These are phyloP conservation scores for Ogataea thermomethanolica DNA, from an alignment of 805 yeast genomes.

Conservation along the genomic window DNA sequence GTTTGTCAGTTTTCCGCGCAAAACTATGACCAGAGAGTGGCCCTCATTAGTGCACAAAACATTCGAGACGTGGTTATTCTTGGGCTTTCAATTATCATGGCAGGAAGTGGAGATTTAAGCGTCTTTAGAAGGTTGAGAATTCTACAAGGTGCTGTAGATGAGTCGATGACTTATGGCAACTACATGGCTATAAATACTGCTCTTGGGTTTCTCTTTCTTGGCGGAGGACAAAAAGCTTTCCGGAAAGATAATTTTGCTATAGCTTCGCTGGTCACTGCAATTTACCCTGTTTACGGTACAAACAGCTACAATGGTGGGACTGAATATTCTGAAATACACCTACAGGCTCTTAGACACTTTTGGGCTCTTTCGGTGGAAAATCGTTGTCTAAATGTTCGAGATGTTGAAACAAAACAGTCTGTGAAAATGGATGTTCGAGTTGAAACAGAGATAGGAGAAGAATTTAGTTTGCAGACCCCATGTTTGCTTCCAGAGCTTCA, in stretches of 20 bases:
- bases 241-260: slow-evolving; percentile 57
- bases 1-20: slow-evolving; percentile 40
- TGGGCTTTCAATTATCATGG: slow-evolving; percentile 71
- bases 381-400: slow-evolving; percentile 74
- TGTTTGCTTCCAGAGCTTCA: slow-evolving; percentile 62
- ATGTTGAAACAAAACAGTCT: slow-evolving; percentile 58
- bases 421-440: slow-evolving; percentile 42
- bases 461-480: slow-evolving; percentile 48
- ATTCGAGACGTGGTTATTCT: slow-evolving; percentile 59
- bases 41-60: slow-evolving; percentile 50
- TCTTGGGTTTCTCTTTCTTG: slow-evolving; percentile 82
- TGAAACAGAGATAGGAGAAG: slow-evolving; percentile 36
- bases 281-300: slow-evolving; percentile 64
- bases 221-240: slow-evolving; percentile 90
- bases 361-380: slow-evolving; percentile 86
- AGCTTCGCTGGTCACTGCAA: slow-evolving; percentile 66
- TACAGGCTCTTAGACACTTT: slow-evolving; percentile 84
- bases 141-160: slow-evolving; percentile 54
- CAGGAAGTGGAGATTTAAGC: slow-evolving; percentile 87
- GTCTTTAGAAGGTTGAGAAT: slow-evolving; percentile 69
- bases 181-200: slow-evolving; percentile 78
- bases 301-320: slow-evolving; percentile 14
- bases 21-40: slow-evolving; percentile 56
- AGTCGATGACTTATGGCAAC: slow-evolving; percentile 53
- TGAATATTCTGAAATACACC: slow-evolving; percentile 52